These are phyloP conservation scores for Elsinoe batatas DNA, from an alignment of 2,329 filamentous ascomycete species.

Conservation along the genomic window DNA sequence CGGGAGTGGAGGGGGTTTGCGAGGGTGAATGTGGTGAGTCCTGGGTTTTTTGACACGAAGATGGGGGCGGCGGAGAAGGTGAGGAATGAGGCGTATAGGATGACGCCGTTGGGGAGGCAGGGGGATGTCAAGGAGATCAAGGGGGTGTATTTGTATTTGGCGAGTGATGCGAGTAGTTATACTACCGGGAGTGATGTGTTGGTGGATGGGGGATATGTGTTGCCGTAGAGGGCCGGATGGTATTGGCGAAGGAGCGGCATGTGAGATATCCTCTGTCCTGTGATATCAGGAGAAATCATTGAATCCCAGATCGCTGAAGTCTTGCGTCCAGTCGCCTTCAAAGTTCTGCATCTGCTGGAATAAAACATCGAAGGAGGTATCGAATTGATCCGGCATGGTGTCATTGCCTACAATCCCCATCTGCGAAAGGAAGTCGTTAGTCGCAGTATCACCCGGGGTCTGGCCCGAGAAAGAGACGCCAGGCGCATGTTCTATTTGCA, in stretches of 20 bases:
- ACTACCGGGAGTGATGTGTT: conserved; percentile 26
- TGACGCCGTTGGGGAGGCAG: conserved; percentile 40
- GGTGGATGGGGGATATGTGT: conserved; percentile 27
- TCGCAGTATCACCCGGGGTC: background rate
- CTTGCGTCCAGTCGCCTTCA: background rate
- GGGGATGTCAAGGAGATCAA: conserved; percentile 28
- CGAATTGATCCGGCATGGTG: background rate
- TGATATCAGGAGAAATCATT: background rate
- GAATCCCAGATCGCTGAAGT: background rate
- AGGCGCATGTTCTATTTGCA: background rate
- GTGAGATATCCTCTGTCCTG: no score
- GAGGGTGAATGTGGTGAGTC: conserved; percentile 46
- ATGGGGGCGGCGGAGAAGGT: conserved; percentile 40
- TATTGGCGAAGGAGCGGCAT: background rate
- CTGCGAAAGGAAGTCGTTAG: background rate
- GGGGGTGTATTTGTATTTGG: conserved; percentile 26
- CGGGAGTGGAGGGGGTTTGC: conserved; percentile 50
- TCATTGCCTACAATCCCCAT: background rate
- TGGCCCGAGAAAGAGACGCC: background rate
- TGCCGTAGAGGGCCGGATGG: conserved; percentile 21
- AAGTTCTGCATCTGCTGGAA: conserved; percentile 5
- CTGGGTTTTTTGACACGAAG: conserved; percentile 47
- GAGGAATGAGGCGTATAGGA: conserved; percentile 40
- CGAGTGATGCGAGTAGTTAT: conserved; percentile 26
- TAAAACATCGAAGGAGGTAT: background rate